Percentiles rank a stretch among this genome's conserved stretches.
Conservation (phyloP, 441 rosid genomes). For the Populus trichocarpa region DNA sequence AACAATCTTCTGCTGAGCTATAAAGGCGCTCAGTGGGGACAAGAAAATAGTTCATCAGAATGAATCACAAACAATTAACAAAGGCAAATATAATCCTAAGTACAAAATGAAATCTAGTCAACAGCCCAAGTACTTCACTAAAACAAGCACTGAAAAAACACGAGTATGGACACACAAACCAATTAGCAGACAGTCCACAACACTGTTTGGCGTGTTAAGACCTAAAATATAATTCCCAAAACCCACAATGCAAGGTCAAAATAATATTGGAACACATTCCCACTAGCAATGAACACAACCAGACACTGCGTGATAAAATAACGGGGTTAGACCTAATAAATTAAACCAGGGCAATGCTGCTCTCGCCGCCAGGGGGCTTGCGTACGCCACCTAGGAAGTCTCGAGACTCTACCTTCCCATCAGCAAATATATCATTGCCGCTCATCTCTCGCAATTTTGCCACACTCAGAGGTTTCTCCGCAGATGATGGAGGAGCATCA, state of each 20-base stretch:
- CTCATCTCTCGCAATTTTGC: slow-evolving; percentile 89
- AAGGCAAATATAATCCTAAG: slow-evolving; percentile 15
- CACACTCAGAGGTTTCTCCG: slow-evolving; percentile 60
- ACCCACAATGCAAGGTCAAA: slow-evolving; percentile 40
- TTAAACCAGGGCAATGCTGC: slow-evolving; percentile 91
- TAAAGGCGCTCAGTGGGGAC: background rate
- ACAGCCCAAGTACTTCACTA: slow-evolving; percentile 11
- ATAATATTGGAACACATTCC: slow-evolving; percentile 46
- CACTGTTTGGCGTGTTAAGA: slow-evolving; percentile 33
- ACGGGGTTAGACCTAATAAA: slow-evolving; percentile 40
- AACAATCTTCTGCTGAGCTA: background rate
- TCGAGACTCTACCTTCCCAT: slow-evolving; percentile 83
- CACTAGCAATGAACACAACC: slow-evolving; percentile 30
- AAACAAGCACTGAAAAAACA: slow-evolving; percentile 26
- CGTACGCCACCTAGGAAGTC: slow-evolving; percentile 94
- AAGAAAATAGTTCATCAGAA: background rate
- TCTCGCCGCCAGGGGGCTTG: slow-evolving; percentile 96
- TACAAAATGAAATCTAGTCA: background rate
- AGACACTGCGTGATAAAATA: slow-evolving; percentile 28
- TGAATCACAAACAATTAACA: background rate
- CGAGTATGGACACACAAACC: slow-evolving; percentile 36
- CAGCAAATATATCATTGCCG: slow-evolving; percentile 84
- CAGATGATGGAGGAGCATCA: slow-evolving; percentile 49
- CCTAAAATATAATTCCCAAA: slow-evolving; percentile 36
- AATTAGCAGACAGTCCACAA: slow-evolving; percentile 39